Conservation (phyloP, 2,329 filamentous ascomycete genomes). For the Claviceps sorghi region DNA sequence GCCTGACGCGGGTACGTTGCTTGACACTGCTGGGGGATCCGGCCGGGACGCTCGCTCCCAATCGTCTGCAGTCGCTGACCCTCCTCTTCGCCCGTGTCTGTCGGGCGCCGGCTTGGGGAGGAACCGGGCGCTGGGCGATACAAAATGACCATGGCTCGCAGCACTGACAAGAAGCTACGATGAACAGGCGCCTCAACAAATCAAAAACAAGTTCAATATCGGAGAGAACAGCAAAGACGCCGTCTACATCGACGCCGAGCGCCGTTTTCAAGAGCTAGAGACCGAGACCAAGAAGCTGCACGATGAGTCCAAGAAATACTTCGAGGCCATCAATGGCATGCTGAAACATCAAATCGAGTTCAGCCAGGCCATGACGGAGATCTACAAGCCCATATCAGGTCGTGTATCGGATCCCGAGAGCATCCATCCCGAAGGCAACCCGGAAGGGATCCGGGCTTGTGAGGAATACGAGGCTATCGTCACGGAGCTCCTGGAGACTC, state of each 20-base stretch:
- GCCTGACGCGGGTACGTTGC: conserved; percentile 59
- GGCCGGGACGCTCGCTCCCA: too few species aligned
- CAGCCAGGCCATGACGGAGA: conserved; percentile 85
- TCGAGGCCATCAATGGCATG: conserved; percentile 97
- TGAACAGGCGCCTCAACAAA: conserved; percentile 65
- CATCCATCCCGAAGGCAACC: conserved; percentile 67
- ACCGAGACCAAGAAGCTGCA: conserved; percentile 92
- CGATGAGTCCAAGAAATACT: conserved; percentile 95
- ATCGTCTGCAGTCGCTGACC: conserved; percentile 12
- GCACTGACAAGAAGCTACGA: neutral
- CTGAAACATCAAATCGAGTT: conserved; percentile 95
- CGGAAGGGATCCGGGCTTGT: conserved; percentile 85
- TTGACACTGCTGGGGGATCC: neutral
- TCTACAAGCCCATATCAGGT: conserved; percentile 96
- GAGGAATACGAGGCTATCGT: conserved; percentile 93
- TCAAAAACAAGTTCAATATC: conserved; percentile 87
- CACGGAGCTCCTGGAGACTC: conserved; percentile 72
- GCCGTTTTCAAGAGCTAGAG: conserved; percentile 87
- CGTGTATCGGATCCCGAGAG: conserved; percentile 86
- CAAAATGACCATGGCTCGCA: neutral
- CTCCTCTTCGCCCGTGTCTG: neutral
- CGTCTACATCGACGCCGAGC: conserved; percentile 87
- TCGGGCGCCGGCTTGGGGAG: neutral
- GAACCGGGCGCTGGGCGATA: neutral
- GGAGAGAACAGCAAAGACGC: conserved; percentile 91